Evolutionary conservation across 805 yeast genomes (phyloP).

Genomic region (Saturnispora bothae): DNA sequence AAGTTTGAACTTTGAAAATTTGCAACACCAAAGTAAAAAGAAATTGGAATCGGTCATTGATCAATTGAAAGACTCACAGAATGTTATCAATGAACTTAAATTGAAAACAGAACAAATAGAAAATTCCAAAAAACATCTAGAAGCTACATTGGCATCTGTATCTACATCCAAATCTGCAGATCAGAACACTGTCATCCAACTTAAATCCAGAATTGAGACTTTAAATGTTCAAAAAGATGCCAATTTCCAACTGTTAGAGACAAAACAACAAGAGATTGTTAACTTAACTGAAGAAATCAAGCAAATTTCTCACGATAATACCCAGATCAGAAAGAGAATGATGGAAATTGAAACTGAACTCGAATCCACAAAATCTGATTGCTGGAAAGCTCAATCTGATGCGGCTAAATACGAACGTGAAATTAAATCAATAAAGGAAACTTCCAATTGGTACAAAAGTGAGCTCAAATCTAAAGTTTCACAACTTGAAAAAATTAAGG

Average conservation of each 20-base stretch:
- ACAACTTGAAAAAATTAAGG: constrained; percentile 22
- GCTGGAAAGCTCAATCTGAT: constrained; percentile 19
- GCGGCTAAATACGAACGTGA: constrained; percentile 23
- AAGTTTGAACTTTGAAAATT: constrained; percentile 33
- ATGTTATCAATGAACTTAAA: constrained; percentile 17
- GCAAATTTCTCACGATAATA: constrained; percentile 30
- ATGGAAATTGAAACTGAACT: constrained; percentile 28
- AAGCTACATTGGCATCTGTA: constrained; percentile 1
- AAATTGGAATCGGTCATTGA: constrained; percentile 25
- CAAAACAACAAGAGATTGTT: constrained; percentile 28
- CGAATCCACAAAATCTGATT: constrained; percentile 20
- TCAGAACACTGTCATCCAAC: constrained; percentile 10
- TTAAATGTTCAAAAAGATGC: constrained; percentile 22
- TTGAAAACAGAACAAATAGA: constrained; percentile 16
- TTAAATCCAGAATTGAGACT: constrained; percentile 14
- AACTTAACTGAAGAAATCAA: constrained; percentile 32
- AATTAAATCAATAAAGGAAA: constrained; percentile 22
- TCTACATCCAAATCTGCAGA: not conserved
- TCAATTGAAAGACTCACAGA: constrained; percentile 20
- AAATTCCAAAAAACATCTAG: constrained; percentile 15
- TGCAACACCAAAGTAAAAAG: constrained; percentile 25
- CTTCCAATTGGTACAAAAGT: constrained; percentile 27
- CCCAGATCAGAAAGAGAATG: constrained; percentile 32
- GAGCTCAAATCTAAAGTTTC: constrained; percentile 24
- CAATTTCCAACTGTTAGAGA: constrained; percentile 27